Evolutionary conservation across 2,329 filamentous ascomycete species (phyloP).

Genomic region (Aspergillus vadensis): DNA sequence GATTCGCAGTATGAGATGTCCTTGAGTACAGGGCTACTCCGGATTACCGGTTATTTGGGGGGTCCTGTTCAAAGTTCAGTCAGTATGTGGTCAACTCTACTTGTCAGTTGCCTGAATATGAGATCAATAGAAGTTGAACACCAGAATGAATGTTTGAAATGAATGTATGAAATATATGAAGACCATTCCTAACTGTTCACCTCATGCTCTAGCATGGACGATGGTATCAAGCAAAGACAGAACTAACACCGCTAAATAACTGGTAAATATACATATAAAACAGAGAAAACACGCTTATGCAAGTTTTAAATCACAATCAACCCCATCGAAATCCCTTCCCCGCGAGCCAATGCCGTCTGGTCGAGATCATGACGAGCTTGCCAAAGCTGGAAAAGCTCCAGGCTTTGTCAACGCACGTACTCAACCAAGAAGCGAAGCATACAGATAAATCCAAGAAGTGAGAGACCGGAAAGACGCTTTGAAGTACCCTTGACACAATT

Average conservation of each 20-base stretch:
- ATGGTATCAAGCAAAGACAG: background rate
- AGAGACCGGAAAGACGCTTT: slow-evolving; percentile 6
- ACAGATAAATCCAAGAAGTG: slow-evolving; percentile 15
- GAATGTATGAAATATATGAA: background rate
- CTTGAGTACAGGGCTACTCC: too few species aligned
- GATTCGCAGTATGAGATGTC: too few species aligned
- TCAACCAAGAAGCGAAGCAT: slow-evolving; percentile 18
- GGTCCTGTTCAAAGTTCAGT: too few species aligned
- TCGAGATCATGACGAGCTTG: slow-evolving; percentile 20
- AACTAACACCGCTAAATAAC: background rate
- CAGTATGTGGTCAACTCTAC: background rate
- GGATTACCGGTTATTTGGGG: too few species aligned
- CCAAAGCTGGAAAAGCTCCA: slow-evolving; percentile 10
- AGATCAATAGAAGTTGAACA: too few species aligned
- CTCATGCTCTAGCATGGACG: background rate
- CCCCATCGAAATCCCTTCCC: slow-evolving; percentile 23
- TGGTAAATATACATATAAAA: background rate
- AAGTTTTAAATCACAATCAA: slow-evolving; percentile 1
- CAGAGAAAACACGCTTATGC: too few species aligned
- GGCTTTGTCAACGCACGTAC: slow-evolving; percentile 10
- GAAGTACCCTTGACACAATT: background rate
- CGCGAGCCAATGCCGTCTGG: slow-evolving; percentile 15
- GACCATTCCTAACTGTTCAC: background rate
- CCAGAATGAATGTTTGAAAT: too few species aligned
- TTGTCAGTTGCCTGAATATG: background rate